Percentiles rank a stretch among this genome's conserved stretches.
phyloP scores from a whole-genome alignment of 495 filamentous ascomycete genomes.

The Chlorociboria aeruginascens region DNA sequence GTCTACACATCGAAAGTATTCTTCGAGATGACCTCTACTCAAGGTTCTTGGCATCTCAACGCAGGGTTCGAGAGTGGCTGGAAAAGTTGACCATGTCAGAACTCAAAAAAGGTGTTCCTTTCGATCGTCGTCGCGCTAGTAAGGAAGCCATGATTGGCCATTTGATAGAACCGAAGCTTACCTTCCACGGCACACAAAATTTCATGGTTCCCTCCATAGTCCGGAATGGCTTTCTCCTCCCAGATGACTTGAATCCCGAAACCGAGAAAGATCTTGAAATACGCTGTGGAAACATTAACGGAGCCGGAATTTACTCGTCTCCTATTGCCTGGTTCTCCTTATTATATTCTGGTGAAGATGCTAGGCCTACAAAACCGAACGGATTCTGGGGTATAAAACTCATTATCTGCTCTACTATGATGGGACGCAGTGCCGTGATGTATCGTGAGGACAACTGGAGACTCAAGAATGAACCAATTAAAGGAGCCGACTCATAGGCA shows the following conservation, averaged over 20 bases:
- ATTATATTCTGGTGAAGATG: conserved; percentile 16
- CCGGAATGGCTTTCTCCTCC: conserved; percentile 29
- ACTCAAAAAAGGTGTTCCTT: no score
- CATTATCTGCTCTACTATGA: conserved; percentile 27
- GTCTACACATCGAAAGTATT: no score
- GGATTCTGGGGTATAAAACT: conserved; percentile 25
- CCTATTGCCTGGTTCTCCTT: conserved; percentile 23
- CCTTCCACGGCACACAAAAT: conserved; percentile 29
- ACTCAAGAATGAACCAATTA: conserved; percentile 7
- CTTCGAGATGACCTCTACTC: no score
- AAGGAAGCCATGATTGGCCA: no score
- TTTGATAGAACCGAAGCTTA: background rate
- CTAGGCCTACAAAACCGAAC: conserved; percentile 10
- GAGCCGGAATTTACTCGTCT: conserved; percentile 27
- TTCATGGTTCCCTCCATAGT: conserved; percentile 28
- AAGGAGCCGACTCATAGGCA: conserved; percentile 23
- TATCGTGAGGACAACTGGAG: conserved; percentile 17
- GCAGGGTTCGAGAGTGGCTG: no score
- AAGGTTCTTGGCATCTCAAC: no score
- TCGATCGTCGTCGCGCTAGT: no score
- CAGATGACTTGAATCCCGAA: conserved; percentile 20
- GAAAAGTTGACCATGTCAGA: no score
- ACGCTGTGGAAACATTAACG: conserved; percentile 26
- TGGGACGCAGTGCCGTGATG: conserved; percentile 23
- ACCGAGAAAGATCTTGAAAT: conserved; percentile 13